A percentile compares a stretch with the other conserved stretches of the same genome.
Evolutionary conservation across 2,329 filamentous ascomycete genomes (phyloP).

Genomic region (Talaromyces funiculosus): DNA sequence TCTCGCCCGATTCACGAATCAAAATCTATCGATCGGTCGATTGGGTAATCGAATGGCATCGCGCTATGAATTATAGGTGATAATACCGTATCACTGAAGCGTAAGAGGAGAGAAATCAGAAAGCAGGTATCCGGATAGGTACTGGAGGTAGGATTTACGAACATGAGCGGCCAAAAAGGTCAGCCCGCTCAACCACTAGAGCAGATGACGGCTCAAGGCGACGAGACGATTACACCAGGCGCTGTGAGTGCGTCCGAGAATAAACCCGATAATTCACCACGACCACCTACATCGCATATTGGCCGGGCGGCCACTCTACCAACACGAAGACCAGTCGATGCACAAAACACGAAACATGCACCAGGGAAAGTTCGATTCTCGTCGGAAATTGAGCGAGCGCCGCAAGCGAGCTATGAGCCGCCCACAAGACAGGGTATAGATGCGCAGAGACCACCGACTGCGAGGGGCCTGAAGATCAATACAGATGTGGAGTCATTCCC

Average conservation of each 20-base stretch:
- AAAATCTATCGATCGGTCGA: not conserved
- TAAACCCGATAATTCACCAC: not conserved
- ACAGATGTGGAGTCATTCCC: slow-evolving; percentile 24
- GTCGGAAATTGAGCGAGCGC: slow-evolving; percentile 19
- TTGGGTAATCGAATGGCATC: not conserved
- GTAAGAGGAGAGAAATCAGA: not conserved
- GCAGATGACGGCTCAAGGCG: not conserved
- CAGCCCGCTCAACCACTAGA: not conserved
- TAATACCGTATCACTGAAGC: not conserved
- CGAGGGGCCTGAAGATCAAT: slow-evolving; percentile 28
- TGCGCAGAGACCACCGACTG: slow-evolving; percentile 18
- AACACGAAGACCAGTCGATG: not conserved
- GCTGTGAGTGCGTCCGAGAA: not conserved
- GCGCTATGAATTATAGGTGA: not conserved
- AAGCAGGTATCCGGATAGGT: not conserved
- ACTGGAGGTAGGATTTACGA: not conserved
- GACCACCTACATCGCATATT: not conserved
- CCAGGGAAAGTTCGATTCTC: slow-evolving; percentile 21
- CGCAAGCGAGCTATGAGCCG: slow-evolving; percentile 13
- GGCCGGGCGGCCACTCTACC: slow-evolving; percentile 2
- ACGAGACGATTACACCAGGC: not conserved
- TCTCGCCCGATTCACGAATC: not conserved
- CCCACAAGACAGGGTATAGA: slow-evolving; percentile 18
- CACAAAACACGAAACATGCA: not conserved
- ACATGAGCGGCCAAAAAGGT: not conserved